Conservation (phyloP, 75 land plant genomes). For the Cunninghamia lanceolata region DNA sequence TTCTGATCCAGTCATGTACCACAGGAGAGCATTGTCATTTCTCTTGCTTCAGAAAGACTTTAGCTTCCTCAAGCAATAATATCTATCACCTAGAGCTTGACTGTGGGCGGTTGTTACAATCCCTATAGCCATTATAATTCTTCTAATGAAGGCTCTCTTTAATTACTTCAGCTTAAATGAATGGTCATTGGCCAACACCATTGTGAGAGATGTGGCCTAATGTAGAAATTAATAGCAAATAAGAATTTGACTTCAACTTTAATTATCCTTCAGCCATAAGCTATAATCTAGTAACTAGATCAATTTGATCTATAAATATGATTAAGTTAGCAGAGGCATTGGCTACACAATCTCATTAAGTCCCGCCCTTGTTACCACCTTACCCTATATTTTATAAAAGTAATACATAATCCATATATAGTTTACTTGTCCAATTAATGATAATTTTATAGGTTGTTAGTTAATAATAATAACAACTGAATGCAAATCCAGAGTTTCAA, state of each 20-base stretch:
- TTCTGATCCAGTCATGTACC: too few relatives aligned
- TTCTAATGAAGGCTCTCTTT: background rate
- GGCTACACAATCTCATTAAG: background rate
- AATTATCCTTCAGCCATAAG: background rate
- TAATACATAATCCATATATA: background rate
- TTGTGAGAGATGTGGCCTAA: background rate
- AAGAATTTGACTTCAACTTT: background rate
- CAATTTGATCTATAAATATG: background rate
- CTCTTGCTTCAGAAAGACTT: too few relatives aligned
- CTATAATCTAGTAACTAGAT: background rate
- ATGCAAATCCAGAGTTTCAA: background rate
- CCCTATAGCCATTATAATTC: background rate
- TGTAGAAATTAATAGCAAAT: too few relatives aligned
- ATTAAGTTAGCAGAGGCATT: background rate
- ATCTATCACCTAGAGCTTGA: too few relatives aligned
- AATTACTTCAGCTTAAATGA: too few relatives aligned
- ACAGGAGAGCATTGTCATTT: too few relatives aligned
- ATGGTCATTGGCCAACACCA: too few relatives aligned
- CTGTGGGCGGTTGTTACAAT: too few relatives aligned
- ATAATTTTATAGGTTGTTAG: background rate
- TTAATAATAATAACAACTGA: background rate
- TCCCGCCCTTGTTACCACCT: background rate
- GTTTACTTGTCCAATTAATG: background rate
- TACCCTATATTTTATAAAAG: background rate
- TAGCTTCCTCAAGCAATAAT: too few relatives aligned